These are phyloP conservation scores for Tephrocybe sp. DNA, from an alignment of 768 basidiomycete genomes.

Conservation along the genomic window DNA sequence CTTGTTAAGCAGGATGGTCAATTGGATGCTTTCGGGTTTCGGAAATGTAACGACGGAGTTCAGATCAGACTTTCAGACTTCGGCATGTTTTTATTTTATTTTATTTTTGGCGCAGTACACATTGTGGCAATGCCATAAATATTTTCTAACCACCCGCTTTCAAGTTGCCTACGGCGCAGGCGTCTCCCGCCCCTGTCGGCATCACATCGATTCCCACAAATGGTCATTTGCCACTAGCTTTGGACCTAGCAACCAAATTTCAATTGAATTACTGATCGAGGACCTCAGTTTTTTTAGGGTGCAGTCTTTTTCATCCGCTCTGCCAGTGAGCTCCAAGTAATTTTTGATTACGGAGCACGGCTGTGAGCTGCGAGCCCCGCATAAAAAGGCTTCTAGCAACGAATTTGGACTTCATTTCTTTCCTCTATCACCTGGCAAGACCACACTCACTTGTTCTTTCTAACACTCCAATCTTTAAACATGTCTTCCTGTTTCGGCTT, in stretches of 20 bases:
- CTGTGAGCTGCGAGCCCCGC: background rate
- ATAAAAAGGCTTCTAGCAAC: constrained; percentile 2
- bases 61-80: background rate
- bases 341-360: background rate
- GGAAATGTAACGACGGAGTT: background rate
- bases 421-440: background rate
- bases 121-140: background rate
- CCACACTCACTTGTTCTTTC: constrained; percentile 1
- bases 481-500: constrained; percentile 13
- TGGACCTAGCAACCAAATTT: background rate
- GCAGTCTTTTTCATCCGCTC: background rate
- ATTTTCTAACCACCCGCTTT: background rate
- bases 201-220: background rate
- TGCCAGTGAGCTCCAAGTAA: background rate
- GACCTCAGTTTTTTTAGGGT: background rate
- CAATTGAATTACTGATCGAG: background rate
- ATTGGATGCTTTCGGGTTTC: constrained; percentile 14
- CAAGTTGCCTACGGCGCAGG: background rate
- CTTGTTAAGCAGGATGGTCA: constrained; percentile 15
- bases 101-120: no score
- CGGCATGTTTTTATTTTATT: background rate
- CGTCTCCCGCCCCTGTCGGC: background rate
- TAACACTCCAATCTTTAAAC: constrained; percentile 1
- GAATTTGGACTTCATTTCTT: background rate
- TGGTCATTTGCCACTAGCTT: background rate